A percentile compares a stretch with the other conserved stretches of the same genome.
Conservation (phyloP, 495 filamentous ascomycete species). For the Aspergillus sparsus region DNA sequence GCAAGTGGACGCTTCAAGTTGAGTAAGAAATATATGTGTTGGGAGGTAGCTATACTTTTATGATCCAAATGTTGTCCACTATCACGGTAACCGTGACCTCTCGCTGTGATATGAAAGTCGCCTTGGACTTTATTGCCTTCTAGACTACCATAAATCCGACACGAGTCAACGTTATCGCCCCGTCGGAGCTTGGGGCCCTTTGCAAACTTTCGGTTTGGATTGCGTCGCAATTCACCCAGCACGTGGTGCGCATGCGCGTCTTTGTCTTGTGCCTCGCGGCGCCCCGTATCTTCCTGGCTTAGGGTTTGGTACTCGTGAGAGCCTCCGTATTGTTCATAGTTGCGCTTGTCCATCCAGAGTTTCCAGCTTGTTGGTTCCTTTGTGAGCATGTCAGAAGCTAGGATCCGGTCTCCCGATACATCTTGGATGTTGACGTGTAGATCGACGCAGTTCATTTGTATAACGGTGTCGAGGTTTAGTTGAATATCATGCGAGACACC, state of each 20-base stretch:
- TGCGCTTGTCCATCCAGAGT: constrained; percentile 76
- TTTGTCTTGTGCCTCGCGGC: constrained; percentile 48
- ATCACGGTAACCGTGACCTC: constrained; percentile 90
- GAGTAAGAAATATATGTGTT: neutral
- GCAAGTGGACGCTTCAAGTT: neutral
- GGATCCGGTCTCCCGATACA: constrained; percentile 85
- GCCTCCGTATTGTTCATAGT: constrained; percentile 63
- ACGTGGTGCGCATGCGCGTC: constrained; percentile 57
- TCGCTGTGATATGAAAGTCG: constrained; percentile 96
- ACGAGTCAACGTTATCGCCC: constrained; percentile 58
- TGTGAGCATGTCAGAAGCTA: constrained; percentile 72
- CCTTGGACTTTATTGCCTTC: constrained; percentile 96
- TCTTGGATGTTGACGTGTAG: constrained; percentile 98
- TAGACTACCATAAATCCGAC: constrained; percentile 85
- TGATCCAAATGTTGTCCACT: constrained; percentile 82
- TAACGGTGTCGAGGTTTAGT: constrained; percentile 92
- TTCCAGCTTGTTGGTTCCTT: constrained; percentile 77
- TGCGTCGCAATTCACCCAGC: constrained; percentile 44
- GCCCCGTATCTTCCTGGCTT: constrained; percentile 46
- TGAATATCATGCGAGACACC: constrained; percentile 83
- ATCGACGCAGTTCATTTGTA: constrained; percentile 86
- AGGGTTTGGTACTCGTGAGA: constrained; percentile 54
- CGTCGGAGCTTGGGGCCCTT: constrained; percentile 70
- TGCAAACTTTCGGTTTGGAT: constrained; percentile 55
- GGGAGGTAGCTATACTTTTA: constrained; percentile 53